Evolutionary conservation across 306 rosid genomes (phyloP).

Genomic region (Clitoria ternatea): DNA sequence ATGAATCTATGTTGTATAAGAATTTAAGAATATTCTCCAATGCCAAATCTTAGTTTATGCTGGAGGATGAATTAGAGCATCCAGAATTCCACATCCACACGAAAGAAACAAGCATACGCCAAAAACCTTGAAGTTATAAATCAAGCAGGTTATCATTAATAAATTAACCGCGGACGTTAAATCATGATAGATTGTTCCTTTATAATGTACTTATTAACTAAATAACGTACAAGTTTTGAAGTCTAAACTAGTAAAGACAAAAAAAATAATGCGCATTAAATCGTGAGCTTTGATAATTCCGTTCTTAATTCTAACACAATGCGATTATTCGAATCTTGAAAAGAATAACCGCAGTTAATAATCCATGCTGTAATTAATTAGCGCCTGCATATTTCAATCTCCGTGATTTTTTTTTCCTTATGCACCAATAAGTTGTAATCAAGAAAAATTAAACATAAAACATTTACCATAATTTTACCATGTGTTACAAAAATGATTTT

Average conservation of each 20-base stretch:
- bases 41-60: not conserved
- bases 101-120: not conserved
- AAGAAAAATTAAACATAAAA: no score
- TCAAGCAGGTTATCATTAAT: not conserved
- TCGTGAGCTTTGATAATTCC: not conserved
- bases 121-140: not conserved
- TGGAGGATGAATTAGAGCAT: not conserved
- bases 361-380: not conserved
- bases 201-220: not conserved
- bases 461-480: no score
- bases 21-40: not conserved
- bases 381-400: no score
- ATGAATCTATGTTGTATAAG: not conserved
- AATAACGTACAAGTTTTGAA: not conserved
- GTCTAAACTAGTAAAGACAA: not conserved
- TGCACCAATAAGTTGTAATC: no score
- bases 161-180: not conserved
- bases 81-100: not conserved
- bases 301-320: not conserved
- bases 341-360: not conserved
- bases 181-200: not conserved
- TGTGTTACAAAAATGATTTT: no score
- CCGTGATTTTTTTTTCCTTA: no score
- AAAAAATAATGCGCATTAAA: not conserved
- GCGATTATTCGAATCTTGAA: not conserved